A percentile compares a stretch with the other conserved stretches of the same genome.
Conservation (phyloP, 768 basidiomycete genomes). For the Tephrocybe rancida region DNA sequence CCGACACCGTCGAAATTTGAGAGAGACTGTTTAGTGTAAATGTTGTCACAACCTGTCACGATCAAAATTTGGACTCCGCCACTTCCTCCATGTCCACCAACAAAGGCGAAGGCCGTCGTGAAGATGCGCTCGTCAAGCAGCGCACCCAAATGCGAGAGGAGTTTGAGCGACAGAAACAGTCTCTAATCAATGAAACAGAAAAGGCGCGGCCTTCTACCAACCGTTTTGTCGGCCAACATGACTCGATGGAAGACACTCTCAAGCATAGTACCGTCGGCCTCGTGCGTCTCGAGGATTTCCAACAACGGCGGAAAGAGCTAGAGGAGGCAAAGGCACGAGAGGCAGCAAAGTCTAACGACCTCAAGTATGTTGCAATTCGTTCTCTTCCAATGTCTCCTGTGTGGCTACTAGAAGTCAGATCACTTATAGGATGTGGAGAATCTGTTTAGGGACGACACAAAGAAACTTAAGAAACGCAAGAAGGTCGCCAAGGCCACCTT, state of each 20-base stretch:
- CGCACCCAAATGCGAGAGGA: slow-evolving; percentile 80
- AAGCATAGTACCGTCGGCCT: slow-evolving; percentile 92
- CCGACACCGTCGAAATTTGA: slow-evolving; percentile 4
- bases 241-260: slow-evolving; percentile 91
- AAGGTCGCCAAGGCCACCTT: slow-evolving; percentile 86
- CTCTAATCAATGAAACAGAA: slow-evolving; percentile 86
- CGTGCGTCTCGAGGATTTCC: slow-evolving; percentile 90
- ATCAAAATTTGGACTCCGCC: slow-evolving; percentile 30
- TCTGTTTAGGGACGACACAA: slow-evolving; percentile 85
- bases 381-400: slow-evolving; percentile 16
- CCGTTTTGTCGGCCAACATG: slow-evolving; percentile 93
- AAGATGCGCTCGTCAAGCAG: slow-evolving; percentile 85
- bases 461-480: slow-evolving; percentile 90
- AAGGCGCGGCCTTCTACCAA: slow-evolving; percentile 85
- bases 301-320: slow-evolving; percentile 82
- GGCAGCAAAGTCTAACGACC: slow-evolving; percentile 80
- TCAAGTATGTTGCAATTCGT: slow-evolving; percentile 71
- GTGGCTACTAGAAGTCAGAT: slow-evolving; percentile 35
- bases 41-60: slow-evolving; percentile 14
- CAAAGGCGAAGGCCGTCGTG: slow-evolving; percentile 83
- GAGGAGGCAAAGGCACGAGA: slow-evolving; percentile 92
- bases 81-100: slow-evolving; percentile 62
- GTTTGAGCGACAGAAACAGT: slow-evolving; percentile 79
- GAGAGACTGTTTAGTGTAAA: background rate
- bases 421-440: slow-evolving; percentile 81